Evolutionary conservation across 306 rosid genomes (phyloP).

Genomic region (Acacia acuminata): DNA sequence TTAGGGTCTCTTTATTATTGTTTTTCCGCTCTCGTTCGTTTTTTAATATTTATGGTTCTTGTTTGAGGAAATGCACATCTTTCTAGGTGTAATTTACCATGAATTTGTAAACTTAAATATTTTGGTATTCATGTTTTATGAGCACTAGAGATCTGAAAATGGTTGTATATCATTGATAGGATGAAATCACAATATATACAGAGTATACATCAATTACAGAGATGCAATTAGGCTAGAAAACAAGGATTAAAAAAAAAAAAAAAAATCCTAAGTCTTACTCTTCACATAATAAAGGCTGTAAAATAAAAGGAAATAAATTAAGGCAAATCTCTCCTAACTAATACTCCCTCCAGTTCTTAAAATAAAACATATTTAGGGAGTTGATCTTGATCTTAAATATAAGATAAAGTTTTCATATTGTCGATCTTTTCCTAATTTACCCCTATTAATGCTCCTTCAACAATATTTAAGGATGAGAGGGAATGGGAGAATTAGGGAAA

Average conservation of each 20-base stretch:
- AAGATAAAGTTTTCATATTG: too few species aligned
- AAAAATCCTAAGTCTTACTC: not conserved
- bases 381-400: too few species aligned
- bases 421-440: too few species aligned
- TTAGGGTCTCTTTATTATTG: not conserved
- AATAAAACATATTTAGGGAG: too few species aligned
- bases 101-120: slow-evolving; percentile 19
- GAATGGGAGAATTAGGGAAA: too few species aligned
- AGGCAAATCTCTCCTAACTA: not conserved
- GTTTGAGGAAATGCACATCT: slow-evolving; percentile 19
- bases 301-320: not conserved
- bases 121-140: not conserved
- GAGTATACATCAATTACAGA: not conserved
- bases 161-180: not conserved
- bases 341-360: too few species aligned
- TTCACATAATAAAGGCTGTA: not conserved
- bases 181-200: not conserved
- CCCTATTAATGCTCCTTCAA: too few species aligned
- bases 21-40: not conserved
- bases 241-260: not conserved
- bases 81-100: not conserved
- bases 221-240: not conserved
- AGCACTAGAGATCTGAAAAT: not conserved
- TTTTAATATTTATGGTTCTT: not conserved
- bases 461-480: too few species aligned